These are phyloP conservation scores for Pythium scleroteichum DNA, from an alignment of 352 stramenopile genomes.

Conservation along the genomic window DNA sequence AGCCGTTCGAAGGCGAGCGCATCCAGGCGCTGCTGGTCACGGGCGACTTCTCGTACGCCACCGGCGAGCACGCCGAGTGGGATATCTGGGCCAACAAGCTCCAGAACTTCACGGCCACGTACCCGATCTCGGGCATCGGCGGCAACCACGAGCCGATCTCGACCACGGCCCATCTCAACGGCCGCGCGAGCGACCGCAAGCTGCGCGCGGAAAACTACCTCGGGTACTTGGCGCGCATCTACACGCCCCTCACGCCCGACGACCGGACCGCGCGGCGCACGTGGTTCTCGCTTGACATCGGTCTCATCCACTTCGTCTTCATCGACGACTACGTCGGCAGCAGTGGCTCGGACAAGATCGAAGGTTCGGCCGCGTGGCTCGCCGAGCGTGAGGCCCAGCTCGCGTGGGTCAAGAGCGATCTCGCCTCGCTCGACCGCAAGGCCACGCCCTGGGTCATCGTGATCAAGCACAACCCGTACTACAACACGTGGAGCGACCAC, in stretches of 20 bases:
- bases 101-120: slow-evolving; percentile 11
- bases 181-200: neutral
- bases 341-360: slow-evolving; percentile 10
- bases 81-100: slow-evolving; percentile 12
- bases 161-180: slow-evolving; percentile 6
- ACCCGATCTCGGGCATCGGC: slow-evolving; percentile 15
- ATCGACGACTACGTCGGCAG: slow-evolving; percentile 15
- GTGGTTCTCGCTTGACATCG: slow-evolving; percentile 15
- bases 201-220: slow-evolving; percentile 12
- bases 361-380: slow-evolving; percentile 11
- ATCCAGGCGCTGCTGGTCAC: slow-evolving; percentile 11
- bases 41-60: slow-evolving; percentile 13
- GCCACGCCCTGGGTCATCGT: slow-evolving; percentile 9
- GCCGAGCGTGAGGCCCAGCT: slow-evolving; percentile 13
- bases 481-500: slow-evolving; percentile 15
- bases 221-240: slow-evolving; percentile 12
- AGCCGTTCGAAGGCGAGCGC: slow-evolving; percentile 8
- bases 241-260: slow-evolving; percentile 3
- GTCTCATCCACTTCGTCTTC: slow-evolving; percentile 15
- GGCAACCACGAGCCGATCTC: slow-evolving; percentile 16
- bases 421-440: slow-evolving; percentile 7
- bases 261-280: slow-evolving; percentile 3
- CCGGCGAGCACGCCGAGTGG: slow-evolving; percentile 11
- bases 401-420: slow-evolving; percentile 13
- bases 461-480: slow-evolving; percentile 17